These are phyloP conservation scores for Parathielavia hyrcaniae DNA, from an alignment of 495 filamentous ascomycete genomes.

Conservation along the genomic window DNA sequence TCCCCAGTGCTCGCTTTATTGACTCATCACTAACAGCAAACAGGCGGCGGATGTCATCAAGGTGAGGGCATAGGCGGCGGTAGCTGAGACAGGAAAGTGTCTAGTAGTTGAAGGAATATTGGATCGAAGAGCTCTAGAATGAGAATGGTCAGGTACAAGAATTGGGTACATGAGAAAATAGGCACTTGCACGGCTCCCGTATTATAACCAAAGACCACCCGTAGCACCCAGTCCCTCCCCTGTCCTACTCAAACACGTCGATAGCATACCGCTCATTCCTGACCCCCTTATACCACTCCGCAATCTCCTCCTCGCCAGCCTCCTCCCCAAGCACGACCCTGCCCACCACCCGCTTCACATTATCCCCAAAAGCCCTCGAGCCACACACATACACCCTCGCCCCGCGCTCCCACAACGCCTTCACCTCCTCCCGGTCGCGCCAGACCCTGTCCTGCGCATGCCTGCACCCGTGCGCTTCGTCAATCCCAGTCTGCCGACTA, in stretches of 20 bases:
- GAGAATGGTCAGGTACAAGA: too few relatives aligned
- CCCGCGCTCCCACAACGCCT: constrained; percentile 50
- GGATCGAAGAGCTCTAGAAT: too few relatives aligned
- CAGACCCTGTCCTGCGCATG: constrained; percentile 61
- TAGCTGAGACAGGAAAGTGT: not conserved
- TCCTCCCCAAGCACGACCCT: constrained; percentile 43
- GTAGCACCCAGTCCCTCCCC: not conserved
- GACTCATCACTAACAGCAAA: not conserved
- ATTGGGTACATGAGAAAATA: not conserved
- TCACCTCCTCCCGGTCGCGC: constrained; percentile 46
- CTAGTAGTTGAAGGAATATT: too few relatives aligned
- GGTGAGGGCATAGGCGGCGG: constrained; percentile 13
- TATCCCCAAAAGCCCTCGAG: constrained; percentile 53
- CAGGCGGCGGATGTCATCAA: constrained; percentile 39
- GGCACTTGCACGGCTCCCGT: not conserved
- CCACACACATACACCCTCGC: constrained; percentile 66
- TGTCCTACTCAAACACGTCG: constrained; percentile 56
- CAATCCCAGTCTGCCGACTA: constrained; percentile 35
- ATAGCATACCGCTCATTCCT: constrained; percentile 59
- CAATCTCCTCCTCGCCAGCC: constrained; percentile 30
- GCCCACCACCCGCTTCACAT: constrained; percentile 42
- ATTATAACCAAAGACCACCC: not conserved
- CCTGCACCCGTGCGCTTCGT: constrained; percentile 38
- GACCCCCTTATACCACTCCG: constrained; percentile 52
- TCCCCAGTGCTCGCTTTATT: not conserved